These are phyloP conservation scores for Hyphochytrium catenoides DNA, from an alignment of 352 stramenopile species.

Conservation along the genomic window DNA sequence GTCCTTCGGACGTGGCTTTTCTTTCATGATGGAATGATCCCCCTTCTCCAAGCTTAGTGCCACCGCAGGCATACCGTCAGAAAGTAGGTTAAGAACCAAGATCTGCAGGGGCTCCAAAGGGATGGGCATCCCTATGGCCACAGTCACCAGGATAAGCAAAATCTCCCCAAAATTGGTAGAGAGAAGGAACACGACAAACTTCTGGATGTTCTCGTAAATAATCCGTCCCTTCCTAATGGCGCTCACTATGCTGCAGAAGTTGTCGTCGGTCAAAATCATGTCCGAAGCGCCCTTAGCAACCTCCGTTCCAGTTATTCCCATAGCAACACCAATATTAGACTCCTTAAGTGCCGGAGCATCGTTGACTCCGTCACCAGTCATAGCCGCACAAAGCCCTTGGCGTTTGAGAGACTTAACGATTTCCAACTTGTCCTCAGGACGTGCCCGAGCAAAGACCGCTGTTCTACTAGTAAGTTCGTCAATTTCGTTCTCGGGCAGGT, in stretches of 20 bases:
- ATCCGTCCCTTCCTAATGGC: slow-evolving; percentile 80
- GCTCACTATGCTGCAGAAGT: slow-evolving; percentile 87
- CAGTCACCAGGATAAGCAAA: slow-evolving; percentile 55
- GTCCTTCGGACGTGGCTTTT: slow-evolving; percentile 25
- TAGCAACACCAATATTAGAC: slow-evolving; percentile 91
- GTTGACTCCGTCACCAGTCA: slow-evolving; percentile 96
- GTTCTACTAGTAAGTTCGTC: slow-evolving; percentile 46
- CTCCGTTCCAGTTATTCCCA: slow-evolving; percentile 89
- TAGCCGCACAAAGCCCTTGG: slow-evolving; percentile 60
- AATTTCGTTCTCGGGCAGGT: slow-evolving; percentile 52
- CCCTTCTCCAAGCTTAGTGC: slow-evolving; percentile 40
- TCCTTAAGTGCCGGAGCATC: slow-evolving; percentile 87
- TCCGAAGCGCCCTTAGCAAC: slow-evolving; percentile 82
- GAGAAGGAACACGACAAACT: slow-evolving; percentile 73
- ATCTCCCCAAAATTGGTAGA: slow-evolving; percentile 71
- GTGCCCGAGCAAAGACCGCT: slow-evolving; percentile 87
- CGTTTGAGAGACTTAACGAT: slow-evolving; percentile 78
- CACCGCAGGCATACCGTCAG: too few relatives aligned
- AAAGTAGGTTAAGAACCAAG: too few relatives aligned
- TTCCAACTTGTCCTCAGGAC: slow-evolving; percentile 75
- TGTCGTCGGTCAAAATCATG: slow-evolving; percentile 89
- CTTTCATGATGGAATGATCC: slow-evolving; percentile 30
- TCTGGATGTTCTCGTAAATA: slow-evolving; percentile 89
- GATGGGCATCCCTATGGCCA: slow-evolving; percentile 52
- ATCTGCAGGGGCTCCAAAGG: too few relatives aligned